A percentile compares a stretch with the other conserved stretches of the same genome.
These are phyloP conservation scores for Russula lepida DNA, from an alignment of 768 basidiomycete species.

Conservation along the genomic window DNA sequence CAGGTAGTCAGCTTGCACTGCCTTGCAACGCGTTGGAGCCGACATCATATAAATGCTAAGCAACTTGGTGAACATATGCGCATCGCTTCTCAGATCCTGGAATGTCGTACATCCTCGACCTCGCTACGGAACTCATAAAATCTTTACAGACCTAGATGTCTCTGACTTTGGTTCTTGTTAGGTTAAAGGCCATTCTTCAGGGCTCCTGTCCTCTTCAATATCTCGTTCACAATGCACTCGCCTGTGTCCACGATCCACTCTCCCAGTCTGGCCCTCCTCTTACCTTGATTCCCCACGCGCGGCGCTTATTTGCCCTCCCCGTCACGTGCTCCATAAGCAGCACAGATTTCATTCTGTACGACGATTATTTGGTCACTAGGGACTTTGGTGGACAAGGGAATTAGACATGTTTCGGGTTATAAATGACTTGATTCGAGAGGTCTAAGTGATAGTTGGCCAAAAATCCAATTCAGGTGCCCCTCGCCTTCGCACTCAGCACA, in stretches of 20 bases:
- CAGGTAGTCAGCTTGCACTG: too few species aligned
- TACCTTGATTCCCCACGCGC: not conserved
- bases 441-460: not conserved
- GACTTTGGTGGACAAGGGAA: not conserved
- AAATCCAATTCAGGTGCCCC: not conserved
- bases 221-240: not conserved
- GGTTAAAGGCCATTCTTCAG: not conserved
- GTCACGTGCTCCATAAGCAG: not conserved
- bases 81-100: not conserved
- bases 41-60: not conserved
- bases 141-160: not conserved
- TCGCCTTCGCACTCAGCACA: not conserved
- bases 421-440: slow-evolving; percentile 3
- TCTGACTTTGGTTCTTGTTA: not conserved
- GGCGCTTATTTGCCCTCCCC: not conserved
- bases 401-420: not conserved
- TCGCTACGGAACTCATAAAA: not conserved
- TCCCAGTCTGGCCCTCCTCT: not conserved
- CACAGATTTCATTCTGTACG: not conserved
- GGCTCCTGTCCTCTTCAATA: not conserved
- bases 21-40: not conserved
- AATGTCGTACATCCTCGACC: not conserved
- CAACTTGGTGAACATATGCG: not conserved
- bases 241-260: not conserved
- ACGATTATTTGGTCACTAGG: slow-evolving; percentile 1